phyloP scores from a whole-genome alignment of 2,329 filamentous ascomycete genomes.

The Phialocephala sp. region DNA sequence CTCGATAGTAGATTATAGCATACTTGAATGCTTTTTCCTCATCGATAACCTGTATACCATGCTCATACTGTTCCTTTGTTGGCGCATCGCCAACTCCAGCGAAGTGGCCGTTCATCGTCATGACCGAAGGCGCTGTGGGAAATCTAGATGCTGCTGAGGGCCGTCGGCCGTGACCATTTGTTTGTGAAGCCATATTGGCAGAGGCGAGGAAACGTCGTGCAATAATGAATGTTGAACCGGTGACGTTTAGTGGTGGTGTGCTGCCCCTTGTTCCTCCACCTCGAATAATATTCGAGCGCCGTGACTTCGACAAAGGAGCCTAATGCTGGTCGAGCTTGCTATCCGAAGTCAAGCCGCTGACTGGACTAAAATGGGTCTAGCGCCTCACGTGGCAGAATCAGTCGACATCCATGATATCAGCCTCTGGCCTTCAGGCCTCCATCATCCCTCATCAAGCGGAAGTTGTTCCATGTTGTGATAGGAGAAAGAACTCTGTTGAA shows the following conservation, averaged over 20 bases:
- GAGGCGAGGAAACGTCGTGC: slow-evolving; percentile 11
- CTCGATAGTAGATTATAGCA: slow-evolving; percentile 42
- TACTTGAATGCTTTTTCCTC: slow-evolving; percentile 98
- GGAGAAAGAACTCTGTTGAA: too few relatives aligned
- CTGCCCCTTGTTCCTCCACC: slow-evolving; percentile 20
- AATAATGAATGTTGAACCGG: slow-evolving; percentile 19
- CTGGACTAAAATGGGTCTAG: not conserved
- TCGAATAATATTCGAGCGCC: slow-evolving; percentile 13
- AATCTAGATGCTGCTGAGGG: slow-evolving; percentile 40
- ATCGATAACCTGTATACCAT: slow-evolving; percentile 97
- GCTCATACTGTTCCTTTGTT: slow-evolving; percentile 74
- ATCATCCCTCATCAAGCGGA: not conserved
- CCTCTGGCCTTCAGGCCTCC: too few relatives aligned
- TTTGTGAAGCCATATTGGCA: slow-evolving; percentile 35
- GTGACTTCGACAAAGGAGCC: not conserved
- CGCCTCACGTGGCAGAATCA: not conserved
- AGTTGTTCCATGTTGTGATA: too few relatives aligned
- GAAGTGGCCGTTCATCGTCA: slow-evolving; percentile 79
- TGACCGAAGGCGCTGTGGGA: slow-evolving; percentile 42
- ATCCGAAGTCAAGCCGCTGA: too few relatives aligned
- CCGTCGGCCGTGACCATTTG: slow-evolving; percentile 36
- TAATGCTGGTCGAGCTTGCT: not conserved
- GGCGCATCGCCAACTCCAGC: slow-evolving; percentile 72
- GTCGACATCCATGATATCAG: not conserved
- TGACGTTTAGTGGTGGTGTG: slow-evolving; percentile 29